These are phyloP conservation scores for Pseudocercospora eumusae DNA, from an alignment of 2,329 filamentous ascomycete genomes.

Conservation along the genomic window DNA sequence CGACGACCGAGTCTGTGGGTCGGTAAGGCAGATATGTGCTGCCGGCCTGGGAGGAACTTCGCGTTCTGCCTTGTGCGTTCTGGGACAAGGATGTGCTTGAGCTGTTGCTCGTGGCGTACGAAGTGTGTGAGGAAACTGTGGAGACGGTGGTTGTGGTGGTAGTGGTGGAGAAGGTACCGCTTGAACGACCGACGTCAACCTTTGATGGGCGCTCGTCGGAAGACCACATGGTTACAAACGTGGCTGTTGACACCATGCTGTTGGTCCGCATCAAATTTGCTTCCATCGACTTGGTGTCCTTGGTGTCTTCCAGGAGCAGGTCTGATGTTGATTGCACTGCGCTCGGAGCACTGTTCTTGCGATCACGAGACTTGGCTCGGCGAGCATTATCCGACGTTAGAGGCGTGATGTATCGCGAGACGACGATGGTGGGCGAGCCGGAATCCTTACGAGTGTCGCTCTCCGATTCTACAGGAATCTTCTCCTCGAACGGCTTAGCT, in stretches of 20 bases:
- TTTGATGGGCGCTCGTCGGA: constrained; percentile 25
- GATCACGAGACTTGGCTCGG: constrained; percentile 10
- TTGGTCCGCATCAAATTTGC: constrained; percentile 31
- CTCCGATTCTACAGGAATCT: constrained; percentile 9
- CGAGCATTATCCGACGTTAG: constrained; percentile 27
- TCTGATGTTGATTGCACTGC: constrained; percentile 24
- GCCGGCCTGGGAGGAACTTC: constrained; percentile 12
- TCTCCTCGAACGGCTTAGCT: constrained; percentile 10
- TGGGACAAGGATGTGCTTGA: not conserved
- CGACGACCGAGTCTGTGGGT: constrained; percentile 29
- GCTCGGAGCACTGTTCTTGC: constrained; percentile 19
- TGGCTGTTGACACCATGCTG: constrained; percentile 33
- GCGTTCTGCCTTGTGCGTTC: constrained; percentile 19
- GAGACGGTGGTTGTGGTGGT: constrained; percentile 24
- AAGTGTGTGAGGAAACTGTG: constrained; percentile 14
- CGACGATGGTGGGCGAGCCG: constrained; percentile 37
- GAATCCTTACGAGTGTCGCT: not conserved
- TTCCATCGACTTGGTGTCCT: constrained; percentile 23
- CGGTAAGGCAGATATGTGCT: constrained; percentile 31
- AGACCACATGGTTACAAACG: constrained; percentile 32
- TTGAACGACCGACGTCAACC: constrained; percentile 21
- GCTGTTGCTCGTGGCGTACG: constrained; percentile 15
- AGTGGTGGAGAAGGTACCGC: constrained; percentile 19
- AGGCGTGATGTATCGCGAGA: constrained; percentile 41
- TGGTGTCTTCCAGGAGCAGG: constrained; percentile 28